Evolutionary conservation across 192 early-diverging fungal genomes (phyloP).

Genomic region (Umbelopsis vinacea): DNA sequence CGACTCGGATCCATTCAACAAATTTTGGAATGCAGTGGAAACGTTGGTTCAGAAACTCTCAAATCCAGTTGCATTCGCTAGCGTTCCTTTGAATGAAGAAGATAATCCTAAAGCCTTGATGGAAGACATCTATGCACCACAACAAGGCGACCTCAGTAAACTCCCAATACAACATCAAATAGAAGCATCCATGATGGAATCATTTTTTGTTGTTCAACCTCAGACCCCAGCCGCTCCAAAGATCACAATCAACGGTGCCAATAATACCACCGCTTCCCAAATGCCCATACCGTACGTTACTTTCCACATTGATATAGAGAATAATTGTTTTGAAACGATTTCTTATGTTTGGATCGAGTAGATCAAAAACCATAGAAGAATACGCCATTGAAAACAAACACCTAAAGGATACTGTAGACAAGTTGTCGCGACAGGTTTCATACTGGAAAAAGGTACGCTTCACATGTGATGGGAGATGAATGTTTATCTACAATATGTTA

Average conservation of each 20-base stretch:
- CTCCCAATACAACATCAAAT: neutral
- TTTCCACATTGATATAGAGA: neutral
- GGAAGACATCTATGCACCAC: neutral
- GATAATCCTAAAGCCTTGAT: slow-evolving; percentile 34
- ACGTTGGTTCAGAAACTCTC: slow-evolving; percentile 74
- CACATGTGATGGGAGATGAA: too few relatives aligned
- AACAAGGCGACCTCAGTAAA: neutral
- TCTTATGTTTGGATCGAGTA: neutral
- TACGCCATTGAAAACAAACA: slow-evolving; percentile 68
- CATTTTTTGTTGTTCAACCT: slow-evolving; percentile 52
- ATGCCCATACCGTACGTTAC: neutral
- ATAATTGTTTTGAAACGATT: neutral
- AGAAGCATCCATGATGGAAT: slow-evolving; percentile 52
- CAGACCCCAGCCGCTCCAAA: neutral
- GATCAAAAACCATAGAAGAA: slow-evolving; percentile 64
- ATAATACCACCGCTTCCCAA: neutral
- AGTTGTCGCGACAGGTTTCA: slow-evolving; percentile 55
- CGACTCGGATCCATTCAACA: slow-evolving; percentile 83
- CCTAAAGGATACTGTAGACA: slow-evolving; percentile 64
- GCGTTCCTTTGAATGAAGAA: slow-evolving; percentile 54
- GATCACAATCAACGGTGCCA: neutral
- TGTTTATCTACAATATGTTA: neutral
- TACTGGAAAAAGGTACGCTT: slow-evolving; percentile 58
- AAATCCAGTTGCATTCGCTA: slow-evolving; percentile 65
- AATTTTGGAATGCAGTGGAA: slow-evolving; percentile 81